Percentiles rank a stretch among this genome's conserved stretches.
Conservation (phyloP, 345 rosid genomes). For the Anastatica hierochuntica region DNA sequence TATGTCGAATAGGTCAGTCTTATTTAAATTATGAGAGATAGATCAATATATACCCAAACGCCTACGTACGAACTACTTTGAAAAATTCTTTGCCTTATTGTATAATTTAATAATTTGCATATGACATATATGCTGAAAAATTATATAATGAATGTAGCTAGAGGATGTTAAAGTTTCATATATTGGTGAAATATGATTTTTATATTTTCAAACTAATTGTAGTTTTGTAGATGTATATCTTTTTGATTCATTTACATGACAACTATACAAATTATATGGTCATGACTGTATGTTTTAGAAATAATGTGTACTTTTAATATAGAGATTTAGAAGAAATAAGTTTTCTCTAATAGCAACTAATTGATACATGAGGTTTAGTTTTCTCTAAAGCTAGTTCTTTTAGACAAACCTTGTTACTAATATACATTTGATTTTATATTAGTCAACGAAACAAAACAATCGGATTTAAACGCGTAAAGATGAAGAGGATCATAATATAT, state of each 20-base stretch:
- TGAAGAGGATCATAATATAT: too few relatives aligned
- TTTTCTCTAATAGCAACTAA: too few relatives aligned
- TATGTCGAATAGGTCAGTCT: constrained; percentile 14
- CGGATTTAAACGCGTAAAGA: neutral
- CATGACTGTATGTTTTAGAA: neutral
- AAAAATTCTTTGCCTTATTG: constrained; percentile 12
- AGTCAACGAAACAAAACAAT: constrained; percentile 5
- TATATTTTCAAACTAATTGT: neutral
- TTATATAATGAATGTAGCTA: neutral
- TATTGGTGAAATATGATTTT: too few relatives aligned
- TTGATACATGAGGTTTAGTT: too few relatives aligned
- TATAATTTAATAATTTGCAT: neutral
- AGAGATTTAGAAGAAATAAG: too few relatives aligned
- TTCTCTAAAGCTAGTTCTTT: too few relatives aligned
- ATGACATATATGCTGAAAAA: neutral
- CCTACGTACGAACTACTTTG: too few relatives aligned
- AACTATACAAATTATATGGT: neutral
- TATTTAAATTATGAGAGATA: neutral
- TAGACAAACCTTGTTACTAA: neutral
- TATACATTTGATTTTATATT: neutral
- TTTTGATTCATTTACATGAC: neutral
- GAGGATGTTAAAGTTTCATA: neutral
- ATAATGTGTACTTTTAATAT: neutral
- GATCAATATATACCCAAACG: neutral
- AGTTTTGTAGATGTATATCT: neutral